Conservation (phyloP, 2,329 filamentous ascomycete species). For the Claviceps maximensis region DNA sequence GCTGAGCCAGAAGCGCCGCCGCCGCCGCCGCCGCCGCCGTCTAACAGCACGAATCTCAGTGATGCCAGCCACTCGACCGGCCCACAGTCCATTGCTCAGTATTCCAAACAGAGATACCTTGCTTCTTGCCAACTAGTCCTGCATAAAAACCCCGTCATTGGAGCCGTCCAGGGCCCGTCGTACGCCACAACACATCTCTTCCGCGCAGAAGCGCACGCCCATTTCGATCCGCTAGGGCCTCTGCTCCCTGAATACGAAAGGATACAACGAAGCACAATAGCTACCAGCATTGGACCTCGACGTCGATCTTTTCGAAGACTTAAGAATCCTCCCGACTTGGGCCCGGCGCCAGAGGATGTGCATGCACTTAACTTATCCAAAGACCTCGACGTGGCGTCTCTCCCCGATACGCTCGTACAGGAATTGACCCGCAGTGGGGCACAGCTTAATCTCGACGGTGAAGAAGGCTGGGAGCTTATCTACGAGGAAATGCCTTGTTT, state of each 20-base stretch:
- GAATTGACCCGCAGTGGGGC: slow-evolving; percentile 15
- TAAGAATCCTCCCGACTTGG: slow-evolving; percentile 6
- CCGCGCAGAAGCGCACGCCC: slow-evolving; percentile 33
- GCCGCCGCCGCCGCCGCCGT: slow-evolving; percentile 16
- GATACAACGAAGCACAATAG: slow-evolving; percentile 29
- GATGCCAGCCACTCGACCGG: not conserved
- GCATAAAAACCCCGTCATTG: slow-evolving; percentile 33
- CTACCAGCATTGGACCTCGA: slow-evolving; percentile 13
- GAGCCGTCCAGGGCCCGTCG: slow-evolving; percentile 40
- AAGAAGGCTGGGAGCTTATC: slow-evolving; percentile 20
- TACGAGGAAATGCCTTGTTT: slow-evolving; percentile 17
- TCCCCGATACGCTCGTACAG: slow-evolving; percentile 9
- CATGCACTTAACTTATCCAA: slow-evolving; percentile 14
- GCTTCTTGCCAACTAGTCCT: slow-evolving; percentile 26
- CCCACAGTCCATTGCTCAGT: slow-evolving; percentile 11
- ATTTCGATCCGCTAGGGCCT: slow-evolving; percentile 28
- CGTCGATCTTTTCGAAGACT: slow-evolving; percentile 16
- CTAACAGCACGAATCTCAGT: not conserved
- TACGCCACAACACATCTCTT: slow-evolving; percentile 36
- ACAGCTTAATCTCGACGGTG: slow-evolving; percentile 15
- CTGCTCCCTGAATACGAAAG: slow-evolving; percentile 31
- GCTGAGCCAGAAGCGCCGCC: slow-evolving; percentile 32
- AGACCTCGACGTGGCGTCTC: slow-evolving; percentile 17
- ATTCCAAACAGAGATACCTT: slow-evolving; percentile 21
- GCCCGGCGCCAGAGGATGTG: not conserved